phyloP scores from a whole-genome alignment of 208 protist genomes.

The Crithidia mellificae region DNA sequence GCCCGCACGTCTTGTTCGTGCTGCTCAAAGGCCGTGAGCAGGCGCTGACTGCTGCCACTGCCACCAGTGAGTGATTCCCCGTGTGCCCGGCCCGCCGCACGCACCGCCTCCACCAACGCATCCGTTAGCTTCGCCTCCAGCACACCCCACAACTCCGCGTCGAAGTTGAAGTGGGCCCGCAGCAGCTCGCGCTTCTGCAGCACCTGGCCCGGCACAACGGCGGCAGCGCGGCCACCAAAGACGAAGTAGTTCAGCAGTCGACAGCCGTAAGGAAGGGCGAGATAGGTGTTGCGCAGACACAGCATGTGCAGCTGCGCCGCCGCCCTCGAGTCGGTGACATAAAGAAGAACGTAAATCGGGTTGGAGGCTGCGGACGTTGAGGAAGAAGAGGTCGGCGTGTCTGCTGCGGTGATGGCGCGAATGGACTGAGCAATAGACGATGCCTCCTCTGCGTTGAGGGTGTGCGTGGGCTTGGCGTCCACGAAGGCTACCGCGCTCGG shows the following conservation, averaged over 20 bases:
- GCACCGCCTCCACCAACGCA: slow-evolving; percentile 27
- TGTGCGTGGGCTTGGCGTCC: slow-evolving; percentile 13
- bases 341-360: slow-evolving; percentile 39
- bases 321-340: slow-evolving; percentile 70
- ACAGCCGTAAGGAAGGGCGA: slow-evolving; percentile 52
- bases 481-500: slow-evolving; percentile 43
- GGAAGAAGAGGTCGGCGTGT: neutral
- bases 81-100: slow-evolving; percentile 7
- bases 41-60: slow-evolving; percentile 14
- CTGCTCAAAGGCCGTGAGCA: slow-evolving; percentile 51
- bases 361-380: neutral
- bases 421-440: slow-evolving; percentile 41
- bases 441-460: slow-evolving; percentile 32
- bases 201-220: slow-evolving; percentile 46
- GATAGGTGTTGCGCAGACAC: slow-evolving; percentile 51
- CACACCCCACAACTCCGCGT: slow-evolving; percentile 65
- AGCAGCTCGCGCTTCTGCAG: slow-evolving; percentile 54
- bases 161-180: slow-evolving; percentile 57
- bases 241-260: slow-evolving; percentile 46
- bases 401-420: slow-evolving; percentile 15
- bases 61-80: too few species aligned
- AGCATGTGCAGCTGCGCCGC: slow-evolving; percentile 74
- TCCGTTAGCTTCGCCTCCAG: slow-evolving; percentile 36
- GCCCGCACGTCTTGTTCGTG: slow-evolving; percentile 55
- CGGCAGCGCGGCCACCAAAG: slow-evolving; percentile 35